These are phyloP conservation scores for Suhomyces choctaworum DNA, from an alignment of 1,139 yeast genomes.

Conservation along the genomic window DNA sequence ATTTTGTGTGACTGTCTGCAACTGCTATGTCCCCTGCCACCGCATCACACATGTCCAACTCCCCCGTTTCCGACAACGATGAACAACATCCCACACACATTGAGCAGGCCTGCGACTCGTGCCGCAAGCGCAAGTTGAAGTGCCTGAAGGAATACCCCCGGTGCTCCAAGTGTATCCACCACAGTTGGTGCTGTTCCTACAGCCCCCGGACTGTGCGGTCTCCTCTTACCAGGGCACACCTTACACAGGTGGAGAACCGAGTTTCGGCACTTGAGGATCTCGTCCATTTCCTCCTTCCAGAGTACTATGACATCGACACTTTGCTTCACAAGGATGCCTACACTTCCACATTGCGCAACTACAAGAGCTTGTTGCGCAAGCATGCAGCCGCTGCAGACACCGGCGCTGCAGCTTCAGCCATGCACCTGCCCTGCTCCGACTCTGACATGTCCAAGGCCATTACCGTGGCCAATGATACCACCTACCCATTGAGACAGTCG, in stretches of 20 bases:
- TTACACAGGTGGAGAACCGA: conserved; percentile 72
- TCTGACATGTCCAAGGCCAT: conserved; percentile 30
- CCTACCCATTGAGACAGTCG: conserved; percentile 17
- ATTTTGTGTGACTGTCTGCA: background rate
- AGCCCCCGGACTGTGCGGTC: conserved; percentile 77
- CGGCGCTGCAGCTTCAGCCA: conserved; percentile 18
- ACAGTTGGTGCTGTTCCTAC: conserved; percentile 73
- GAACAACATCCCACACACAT: conserved; percentile 20
- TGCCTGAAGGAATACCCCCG: conserved; percentile 69
- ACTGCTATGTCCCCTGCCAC: background rate
- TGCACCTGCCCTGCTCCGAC: conserved; percentile 34
- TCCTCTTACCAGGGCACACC: conserved; percentile 78
- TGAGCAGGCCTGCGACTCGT: conserved; percentile 59
- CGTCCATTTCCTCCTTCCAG: conserved; percentile 42
- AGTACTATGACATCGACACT: conserved; percentile 26
- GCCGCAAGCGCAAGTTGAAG: conserved; percentile 57
- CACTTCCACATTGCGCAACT: conserved; percentile 23
- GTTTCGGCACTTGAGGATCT: conserved; percentile 57
- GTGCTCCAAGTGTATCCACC: conserved; percentile 73
- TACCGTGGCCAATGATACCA: conserved; percentile 9
- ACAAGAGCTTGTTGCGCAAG: conserved; percentile 13
- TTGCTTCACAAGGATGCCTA: conserved; percentile 26
- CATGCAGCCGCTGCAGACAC: background rate
- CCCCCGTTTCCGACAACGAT: conserved; percentile 4
- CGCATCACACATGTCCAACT: background rate